phyloP scores from a whole-genome alignment of 140 eudicot species.

The Senecio squalidus region DNA sequence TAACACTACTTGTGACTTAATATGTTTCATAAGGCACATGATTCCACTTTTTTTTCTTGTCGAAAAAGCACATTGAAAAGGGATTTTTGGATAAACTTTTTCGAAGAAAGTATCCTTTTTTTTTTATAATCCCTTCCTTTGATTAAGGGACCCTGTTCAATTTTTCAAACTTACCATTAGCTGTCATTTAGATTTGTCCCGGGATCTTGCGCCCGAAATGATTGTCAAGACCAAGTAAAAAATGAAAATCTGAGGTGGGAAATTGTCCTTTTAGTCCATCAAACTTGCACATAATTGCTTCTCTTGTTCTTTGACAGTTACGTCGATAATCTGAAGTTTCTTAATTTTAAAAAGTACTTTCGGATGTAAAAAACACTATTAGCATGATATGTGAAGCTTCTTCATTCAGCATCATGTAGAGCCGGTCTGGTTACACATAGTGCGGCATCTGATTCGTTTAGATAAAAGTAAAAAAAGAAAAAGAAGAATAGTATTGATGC shows the following conservation, averaged over 20 bases:
- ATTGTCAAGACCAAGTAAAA: conserved; percentile 10
- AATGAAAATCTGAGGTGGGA: not conserved
- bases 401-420: conserved; percentile 14
- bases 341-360: conserved; percentile 2
- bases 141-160: conserved; percentile 40
- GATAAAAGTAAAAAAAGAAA: conserved; percentile 27
- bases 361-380: too few relatives aligned
- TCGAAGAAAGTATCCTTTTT: conserved; percentile 51
- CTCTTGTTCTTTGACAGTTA: too few relatives aligned
- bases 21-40: conserved; percentile 46
- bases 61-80: conserved; percentile 36
- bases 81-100: conserved; percentile 37
- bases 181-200: conserved; percentile 33
- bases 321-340: too few relatives aligned
- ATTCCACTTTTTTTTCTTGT: conserved; percentile 40
- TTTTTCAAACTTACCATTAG: conserved; percentile 43
- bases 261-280: conserved; percentile 10
- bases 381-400: conserved; percentile 8
- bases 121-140: conserved; percentile 34
- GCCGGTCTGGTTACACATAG: conserved; percentile 7
- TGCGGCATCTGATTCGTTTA: conserved; percentile 49
- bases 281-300: not conserved
- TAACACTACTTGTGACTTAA: conserved; percentile 27
- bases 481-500: conserved; percentile 27
- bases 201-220: conserved; percentile 19